Evolutionary conservation across 495 filamentous ascomycete genomes (phyloP), one percentile per base, ranked within the genome.

Genomic region (Physcia stellaris): DNA sequence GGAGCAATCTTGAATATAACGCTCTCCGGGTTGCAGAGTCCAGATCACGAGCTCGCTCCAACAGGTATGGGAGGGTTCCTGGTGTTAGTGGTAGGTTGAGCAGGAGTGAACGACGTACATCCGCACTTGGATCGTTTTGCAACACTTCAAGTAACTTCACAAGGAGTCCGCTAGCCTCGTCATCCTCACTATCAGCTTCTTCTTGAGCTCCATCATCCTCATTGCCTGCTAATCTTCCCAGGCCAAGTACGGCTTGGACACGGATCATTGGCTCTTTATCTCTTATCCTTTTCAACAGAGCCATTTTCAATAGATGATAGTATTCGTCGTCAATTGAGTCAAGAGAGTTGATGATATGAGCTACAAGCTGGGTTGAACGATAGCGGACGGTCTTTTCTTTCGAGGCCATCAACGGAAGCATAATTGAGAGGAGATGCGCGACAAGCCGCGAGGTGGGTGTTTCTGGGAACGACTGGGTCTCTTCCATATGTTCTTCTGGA

Each of bases 371-470:
- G 0, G 87, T 85, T 7, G 86, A 73, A 41, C 90, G 73, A 61
- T 88, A 96, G 31, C 92, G 75, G 20, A 96, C 83, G 33, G 75
- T 77, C 59, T 94, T 95, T 58, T 99, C 90, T 56, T 92, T 94
- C 11, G 82, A 72, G 2, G 63, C 60, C 19, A 94, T 58, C 11
- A 94, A 54, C 20, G 82, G 79, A 10, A 86, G 61, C 26, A 88
- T 50, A 11, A 71, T 64, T 18, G 70, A 63, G 37, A 92, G 68
- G 11, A 98, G 60, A n/a, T 77, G 68, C 1, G 73, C 64, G 0
- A 82, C 82, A 16, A 96, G 67, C 27, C 87, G 77, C 17, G 75
- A 78, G 39, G 72, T 84, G 4, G 90, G 84, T 0, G 85, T 94
- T 45, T 94, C 84, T 20, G 72, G 66, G 50, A 82, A 70, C 45